Base-by-base conservation (phyloP, 352 stramenopile species). In the Thalassiosira hispida region DNA sequence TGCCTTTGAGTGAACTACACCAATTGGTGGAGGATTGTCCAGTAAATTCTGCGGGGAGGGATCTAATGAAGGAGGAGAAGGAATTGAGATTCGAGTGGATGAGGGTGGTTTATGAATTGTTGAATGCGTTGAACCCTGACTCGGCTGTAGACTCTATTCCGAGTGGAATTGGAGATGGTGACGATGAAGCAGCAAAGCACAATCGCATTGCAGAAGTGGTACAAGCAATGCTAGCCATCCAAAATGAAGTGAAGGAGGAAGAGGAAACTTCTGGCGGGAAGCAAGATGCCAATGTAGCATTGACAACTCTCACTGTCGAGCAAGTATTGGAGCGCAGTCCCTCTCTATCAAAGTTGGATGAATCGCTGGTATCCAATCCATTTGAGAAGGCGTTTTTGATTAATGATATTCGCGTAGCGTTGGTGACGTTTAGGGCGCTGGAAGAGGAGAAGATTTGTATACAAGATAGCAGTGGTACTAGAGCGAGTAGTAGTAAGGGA, bases 41-140 rank as follows among this genome's bases (percentile, higher is more conserved):
- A 12, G 49, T 68, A 1, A 69, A 89, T 49, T 84, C 83, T 8
- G 88, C 88, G 6, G 78, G 78, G 40, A 77, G 88, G 42, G 73
- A 81, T 1, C 60, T 93, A 14, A 79, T 85, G 59, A 52, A 70
- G 0, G 88, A 93, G 65, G 88, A 93, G 79, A 69, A 81, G 42
- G 63, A 79, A 44, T 72, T 93, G 31, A 66, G 87, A 38, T 49
- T 33, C 0, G 71, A 76, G 4, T 93, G 87, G 87, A 83, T 90
- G 33, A 65, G 51, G 23, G 23, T 91, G 16, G 73, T 91, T 1
- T 93, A 91, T 53, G 46, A 84, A 31, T 79, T 80, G 25, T 75
- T 92, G 44, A 60, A 74, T 23, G 23, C 47, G 8, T 71, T 91
- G 14, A 53, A 75, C 14, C 35, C 22, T 3, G 16, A 52, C 16